Conservation (phyloP, 495 filamentous ascomycete species). For the Wilcoxina mikolae region DNA sequence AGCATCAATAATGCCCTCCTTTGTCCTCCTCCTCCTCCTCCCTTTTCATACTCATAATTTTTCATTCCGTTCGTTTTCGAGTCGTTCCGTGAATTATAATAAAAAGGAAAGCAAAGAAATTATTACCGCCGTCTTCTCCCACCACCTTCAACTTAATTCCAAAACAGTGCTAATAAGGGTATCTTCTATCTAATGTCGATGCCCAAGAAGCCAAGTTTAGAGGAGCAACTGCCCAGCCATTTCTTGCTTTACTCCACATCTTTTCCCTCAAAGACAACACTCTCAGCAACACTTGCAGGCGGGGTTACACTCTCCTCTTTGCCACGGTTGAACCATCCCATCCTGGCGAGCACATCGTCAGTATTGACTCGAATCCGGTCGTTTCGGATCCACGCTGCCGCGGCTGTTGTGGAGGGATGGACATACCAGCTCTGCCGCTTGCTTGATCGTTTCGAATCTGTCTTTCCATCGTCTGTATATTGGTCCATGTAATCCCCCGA, state of each 20-base stretch:
- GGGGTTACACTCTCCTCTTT: conserved; percentile 13
- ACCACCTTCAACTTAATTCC: no score
- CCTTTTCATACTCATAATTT: no score
- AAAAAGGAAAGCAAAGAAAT: no score
- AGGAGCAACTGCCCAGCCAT: no score
- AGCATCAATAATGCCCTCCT: no score
- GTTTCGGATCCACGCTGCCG: neutral
- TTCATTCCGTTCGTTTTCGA: no score
- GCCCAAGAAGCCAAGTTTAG: no score
- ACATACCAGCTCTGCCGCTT: conserved; percentile 27
- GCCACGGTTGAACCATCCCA: conserved; percentile 22
- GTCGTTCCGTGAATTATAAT: no score
- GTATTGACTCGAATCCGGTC: neutral
- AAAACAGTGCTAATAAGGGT: no score
- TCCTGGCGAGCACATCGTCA: conserved; percentile 12
- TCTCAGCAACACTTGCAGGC: conserved; percentile 13
- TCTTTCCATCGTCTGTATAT: conserved; percentile 20
- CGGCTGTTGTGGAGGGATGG: neutral
- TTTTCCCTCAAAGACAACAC: conserved; percentile 27
- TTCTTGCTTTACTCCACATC: conserved; percentile 29
- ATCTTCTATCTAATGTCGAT: no score
- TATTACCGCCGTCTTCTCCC: no score
- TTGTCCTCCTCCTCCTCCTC: no score
- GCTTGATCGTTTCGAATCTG: conserved; percentile 11
- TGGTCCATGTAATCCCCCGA: conserved; percentile 26